Conservation (phyloP, 805 yeast genomes). For the Cyberlindnera saturnus region DNA sequence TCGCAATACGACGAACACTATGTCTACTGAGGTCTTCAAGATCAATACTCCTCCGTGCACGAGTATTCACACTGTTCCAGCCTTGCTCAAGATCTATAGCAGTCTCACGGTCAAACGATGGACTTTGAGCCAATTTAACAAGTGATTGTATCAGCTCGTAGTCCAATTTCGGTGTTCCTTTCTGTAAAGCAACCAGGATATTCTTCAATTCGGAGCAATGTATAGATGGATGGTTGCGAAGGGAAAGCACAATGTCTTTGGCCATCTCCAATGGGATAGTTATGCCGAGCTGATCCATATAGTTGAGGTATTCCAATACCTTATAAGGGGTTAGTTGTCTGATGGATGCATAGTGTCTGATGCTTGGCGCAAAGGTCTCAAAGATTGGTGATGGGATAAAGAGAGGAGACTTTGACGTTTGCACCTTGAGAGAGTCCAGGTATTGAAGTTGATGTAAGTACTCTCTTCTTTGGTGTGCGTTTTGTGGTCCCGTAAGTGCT, state of each 20-base stretch:
- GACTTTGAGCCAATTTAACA: background rate
- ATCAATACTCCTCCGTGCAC: background rate
- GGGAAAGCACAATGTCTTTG: background rate
- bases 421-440: conserved; percentile 8
- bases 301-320: conserved; percentile 2
- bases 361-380: conserved; percentile 13
- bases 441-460: conserved; percentile 4
- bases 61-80: conserved; percentile 4
- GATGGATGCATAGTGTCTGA: conserved; percentile 5
- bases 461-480: conserved; percentile 3
- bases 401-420: conserved; percentile 1
- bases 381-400: conserved; percentile 8
- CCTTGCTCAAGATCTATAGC: conserved; percentile 8
- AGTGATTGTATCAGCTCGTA: background rate
- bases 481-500: background rate
- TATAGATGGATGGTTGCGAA: background rate
- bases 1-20: background rate
- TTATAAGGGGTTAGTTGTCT: conserved; percentile 3
- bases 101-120: background rate
- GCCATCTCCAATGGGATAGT: background rate
- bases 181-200: background rate
- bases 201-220: background rate
- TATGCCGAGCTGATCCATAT: background rate
- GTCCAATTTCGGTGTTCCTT: background rate
- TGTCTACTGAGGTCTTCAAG: background rate